Evolutionary conservation across 108 stramenopile genomes (phyloP).

Genomic region (Parietichytrium sp.): DNA sequence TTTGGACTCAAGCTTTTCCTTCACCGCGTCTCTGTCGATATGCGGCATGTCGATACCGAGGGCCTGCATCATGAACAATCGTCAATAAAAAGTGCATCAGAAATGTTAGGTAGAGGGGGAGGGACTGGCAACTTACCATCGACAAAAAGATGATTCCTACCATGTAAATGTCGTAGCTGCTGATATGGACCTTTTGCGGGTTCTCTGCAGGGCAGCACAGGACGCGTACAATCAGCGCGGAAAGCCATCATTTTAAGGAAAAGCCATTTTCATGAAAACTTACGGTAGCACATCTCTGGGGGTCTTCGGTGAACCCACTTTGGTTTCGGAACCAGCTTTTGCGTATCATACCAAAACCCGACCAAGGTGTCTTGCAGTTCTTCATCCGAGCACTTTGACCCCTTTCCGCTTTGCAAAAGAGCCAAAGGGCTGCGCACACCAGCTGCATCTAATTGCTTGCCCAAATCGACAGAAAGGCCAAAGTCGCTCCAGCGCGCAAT

Average conservation of each 20-base stretch:
- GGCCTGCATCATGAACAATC: too few species aligned
- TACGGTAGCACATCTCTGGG: not conserved
- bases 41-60: slow-evolving; percentile 26
- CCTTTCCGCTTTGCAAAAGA: not conserved
- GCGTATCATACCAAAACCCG: slow-evolving; percentile 30
- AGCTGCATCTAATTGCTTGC: not conserved
- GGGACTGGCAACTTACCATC: too few species aligned
- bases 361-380: not conserved
- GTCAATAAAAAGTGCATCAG: too few species aligned
- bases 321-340: slow-evolving; percentile 32
- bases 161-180: slow-evolving; percentile 33
- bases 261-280: too few species aligned
- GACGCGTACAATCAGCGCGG: too few species aligned
- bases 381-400: too few species aligned
- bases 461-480: slow-evolving; percentile 25
- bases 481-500: slow-evolving; percentile 35
- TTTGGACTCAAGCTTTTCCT: not conserved
- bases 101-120: too few species aligned
- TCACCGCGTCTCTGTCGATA: not conserved
- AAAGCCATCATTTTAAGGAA: too few species aligned
- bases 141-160: slow-evolving; percentile 11
- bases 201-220: too few species aligned
- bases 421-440: not conserved
- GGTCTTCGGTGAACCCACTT: not conserved
- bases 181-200: not conserved